These are phyloP conservation scores for Syncephalastrum monosporum DNA, from an alignment of 371 early-diverging fungal genomes.

Conservation along the genomic window DNA sequence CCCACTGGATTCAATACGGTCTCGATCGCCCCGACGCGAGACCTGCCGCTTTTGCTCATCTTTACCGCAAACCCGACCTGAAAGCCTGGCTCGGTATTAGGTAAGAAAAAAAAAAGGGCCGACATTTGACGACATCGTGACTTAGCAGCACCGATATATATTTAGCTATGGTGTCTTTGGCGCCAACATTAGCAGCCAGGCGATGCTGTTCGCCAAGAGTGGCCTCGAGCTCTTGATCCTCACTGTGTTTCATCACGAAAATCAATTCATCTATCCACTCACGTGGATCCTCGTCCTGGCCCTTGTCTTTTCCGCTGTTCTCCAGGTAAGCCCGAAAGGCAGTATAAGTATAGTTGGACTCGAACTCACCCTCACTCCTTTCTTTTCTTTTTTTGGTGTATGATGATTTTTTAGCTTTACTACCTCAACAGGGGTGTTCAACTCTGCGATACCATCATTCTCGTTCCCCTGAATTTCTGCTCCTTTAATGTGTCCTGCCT, in stretches of 20 bases:
- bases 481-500: slow-evolving; percentile 77
- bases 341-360: too few relatives aligned
- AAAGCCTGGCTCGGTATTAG: slow-evolving; percentile 49
- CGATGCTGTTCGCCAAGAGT: slow-evolving; percentile 80
- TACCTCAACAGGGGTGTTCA: slow-evolving; percentile 76
- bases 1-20: slow-evolving; percentile 49
- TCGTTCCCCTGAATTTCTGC: slow-evolving; percentile 78
- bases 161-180: slow-evolving; percentile 68
- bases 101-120: slow-evolving; percentile 12
- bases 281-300: slow-evolving; percentile 72
- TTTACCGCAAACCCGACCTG: slow-evolving; percentile 15
- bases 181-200: slow-evolving; percentile 78
- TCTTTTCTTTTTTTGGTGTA: slow-evolving; percentile 3
- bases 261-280: slow-evolving; percentile 75
- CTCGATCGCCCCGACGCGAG: slow-evolving; percentile 15
- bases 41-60: slow-evolving; percentile 15
- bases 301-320: slow-evolving; percentile 62
- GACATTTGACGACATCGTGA: neutral
- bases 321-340: slow-evolving; percentile 50
- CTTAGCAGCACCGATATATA: neutral
- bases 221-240: slow-evolving; percentile 76
- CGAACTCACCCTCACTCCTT: neutral
- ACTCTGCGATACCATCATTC: slow-evolving; percentile 75
- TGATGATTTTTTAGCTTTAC: slow-evolving; percentile 53
- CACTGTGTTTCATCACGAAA: slow-evolving; percentile 57